Evolutionary conservation across 805 yeast species (phyloP).

Genomic region (Candida suzukii): DNA sequence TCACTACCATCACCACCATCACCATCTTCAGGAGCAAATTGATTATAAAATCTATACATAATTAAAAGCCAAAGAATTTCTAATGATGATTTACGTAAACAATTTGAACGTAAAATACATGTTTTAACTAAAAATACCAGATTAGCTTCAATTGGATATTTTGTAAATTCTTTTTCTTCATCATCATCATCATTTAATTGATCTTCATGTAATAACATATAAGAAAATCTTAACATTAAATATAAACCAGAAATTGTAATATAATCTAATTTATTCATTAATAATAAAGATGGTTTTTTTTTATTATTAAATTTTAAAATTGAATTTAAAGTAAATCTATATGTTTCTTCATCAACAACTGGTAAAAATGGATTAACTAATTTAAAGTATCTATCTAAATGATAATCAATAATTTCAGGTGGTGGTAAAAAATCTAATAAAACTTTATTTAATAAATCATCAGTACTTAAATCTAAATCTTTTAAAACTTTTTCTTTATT

Average conservation of each 20-base stretch:
- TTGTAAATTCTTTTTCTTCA: constrained; percentile 11
- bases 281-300: constrained; percentile 3
- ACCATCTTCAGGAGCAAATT: constrained; percentile 39
- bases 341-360: constrained; percentile 33
- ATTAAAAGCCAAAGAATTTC: constrained; percentile 39
- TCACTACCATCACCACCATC: constrained; percentile 38
- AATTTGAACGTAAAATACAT: constrained; percentile 34
- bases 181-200: neutral
- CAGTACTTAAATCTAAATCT: neutral
- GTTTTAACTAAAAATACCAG: constrained; percentile 30
- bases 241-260: constrained; percentile 19
- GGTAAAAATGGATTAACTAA: constrained; percentile 41
- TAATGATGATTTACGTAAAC: constrained; percentile 32
- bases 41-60: constrained; percentile 35
- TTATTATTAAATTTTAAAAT: constrained; percentile 19
- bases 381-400: constrained; percentile 31
- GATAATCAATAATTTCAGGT: constrained; percentile 27
- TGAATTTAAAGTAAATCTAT: constrained; percentile 24
- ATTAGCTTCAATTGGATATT: constrained; percentile 33
- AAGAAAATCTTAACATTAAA: constrained; percentile 22
- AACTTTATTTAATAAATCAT: constrained; percentile 2
- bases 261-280: constrained; percentile 11
- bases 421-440: constrained; percentile 18
- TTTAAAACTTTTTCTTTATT: neutral
- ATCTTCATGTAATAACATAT: constrained; percentile 13